A percentile compares a stretch with the other conserved stretches of the same genome.
Conservation (phyloP, 768 basidiomycete genomes). For the Pisolithus marmoratus region DNA sequence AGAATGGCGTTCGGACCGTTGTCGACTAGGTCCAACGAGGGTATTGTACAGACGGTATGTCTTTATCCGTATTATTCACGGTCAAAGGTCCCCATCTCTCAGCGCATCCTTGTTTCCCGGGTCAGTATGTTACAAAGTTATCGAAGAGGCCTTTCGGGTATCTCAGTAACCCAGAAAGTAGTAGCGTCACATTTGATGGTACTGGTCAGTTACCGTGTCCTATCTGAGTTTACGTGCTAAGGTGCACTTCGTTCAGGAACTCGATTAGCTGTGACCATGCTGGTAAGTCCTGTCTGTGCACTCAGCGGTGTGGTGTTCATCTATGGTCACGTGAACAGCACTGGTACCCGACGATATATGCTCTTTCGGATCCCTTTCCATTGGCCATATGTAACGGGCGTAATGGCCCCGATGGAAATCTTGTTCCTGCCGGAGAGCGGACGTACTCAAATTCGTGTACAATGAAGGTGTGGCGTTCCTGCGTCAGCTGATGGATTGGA, state of each 20-base stretch:
- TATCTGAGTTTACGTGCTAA: conserved; percentile 1
- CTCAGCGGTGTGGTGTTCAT: not conserved
- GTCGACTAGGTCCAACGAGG: conserved; percentile 38
- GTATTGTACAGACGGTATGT: conserved; percentile 51
- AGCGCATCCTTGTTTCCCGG: conserved; percentile 17
- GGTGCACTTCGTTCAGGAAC: conserved; percentile 36
- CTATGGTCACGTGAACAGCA: conserved; percentile 36
- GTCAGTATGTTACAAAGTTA: conserved; percentile 41
- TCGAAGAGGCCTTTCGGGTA: conserved; percentile 34
- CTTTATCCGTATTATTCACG: not conserved
- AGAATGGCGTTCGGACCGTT: conserved; percentile 68
- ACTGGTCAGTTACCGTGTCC: conserved; percentile 40
- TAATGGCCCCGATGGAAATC: conserved; percentile 50
- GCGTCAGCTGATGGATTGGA: not conserved
- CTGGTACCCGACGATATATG: conserved; percentile 66
- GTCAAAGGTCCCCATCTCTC: not conserved
- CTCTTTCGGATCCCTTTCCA: conserved; percentile 60
- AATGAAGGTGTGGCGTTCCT: conserved; percentile 54
- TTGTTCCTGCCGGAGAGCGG: conserved; percentile 38
- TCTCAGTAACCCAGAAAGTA: conserved; percentile 59
- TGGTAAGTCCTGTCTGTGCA: conserved; percentile 37
- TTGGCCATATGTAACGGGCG: conserved; percentile 61
- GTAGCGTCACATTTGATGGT: conserved; percentile 62
- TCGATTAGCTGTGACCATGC: conserved; percentile 60
- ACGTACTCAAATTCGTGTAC: conserved; percentile 71